These are phyloP conservation scores for Cokeromyces recurvatus DNA, from an alignment of 371 early-diverging fungal species.

Conservation along the genomic window DNA sequence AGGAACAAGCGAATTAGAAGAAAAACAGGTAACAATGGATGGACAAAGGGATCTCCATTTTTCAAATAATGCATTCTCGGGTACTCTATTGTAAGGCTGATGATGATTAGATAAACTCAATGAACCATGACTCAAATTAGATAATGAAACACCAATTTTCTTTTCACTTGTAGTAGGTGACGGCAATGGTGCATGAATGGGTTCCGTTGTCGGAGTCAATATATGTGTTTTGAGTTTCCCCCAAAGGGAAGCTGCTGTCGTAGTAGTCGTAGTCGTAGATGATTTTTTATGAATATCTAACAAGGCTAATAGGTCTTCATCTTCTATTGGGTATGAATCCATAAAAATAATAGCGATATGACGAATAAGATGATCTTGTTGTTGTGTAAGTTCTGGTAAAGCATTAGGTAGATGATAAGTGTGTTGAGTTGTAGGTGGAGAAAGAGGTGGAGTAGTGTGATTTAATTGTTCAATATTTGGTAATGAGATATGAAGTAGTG, in stretches of 20 bases:
- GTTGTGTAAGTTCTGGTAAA: conserved; percentile 10
- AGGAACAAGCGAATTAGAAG: conserved; percentile 11
- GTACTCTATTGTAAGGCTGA: background rate
- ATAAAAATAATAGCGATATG: conserved; percentile 12
- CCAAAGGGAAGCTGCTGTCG: conserved; percentile 12
- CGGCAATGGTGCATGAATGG: too few relatives aligned
- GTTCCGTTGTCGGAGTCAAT: conserved; percentile 6
- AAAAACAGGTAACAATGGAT: conserved; percentile 21
- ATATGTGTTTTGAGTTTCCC: conserved; percentile 22
- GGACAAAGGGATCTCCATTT: conserved; percentile 9
- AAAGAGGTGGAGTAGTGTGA: conserved; percentile 16
- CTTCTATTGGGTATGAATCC: conserved; percentile 4
- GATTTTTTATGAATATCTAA: too few relatives aligned
- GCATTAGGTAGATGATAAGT: conserved; percentile 1
- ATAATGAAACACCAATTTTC: conserved; percentile 16
- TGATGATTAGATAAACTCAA: background rate
- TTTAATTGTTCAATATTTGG: conserved; percentile 5
- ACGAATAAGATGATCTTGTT: conserved; percentile 16
- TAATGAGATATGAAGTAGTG: conserved; percentile 12
- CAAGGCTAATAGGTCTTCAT: background rate
- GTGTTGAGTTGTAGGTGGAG: conserved; percentile 12
- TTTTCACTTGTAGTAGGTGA: background rate
- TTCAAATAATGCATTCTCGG: background rate
- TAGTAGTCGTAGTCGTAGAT: conserved; percentile 3
- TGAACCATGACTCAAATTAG: conserved; percentile 2